These are phyloP conservation scores for Penicillium expansum DNA, from an alignment of 2,329 filamentous ascomycete genomes.

Conservation along the genomic window DNA sequence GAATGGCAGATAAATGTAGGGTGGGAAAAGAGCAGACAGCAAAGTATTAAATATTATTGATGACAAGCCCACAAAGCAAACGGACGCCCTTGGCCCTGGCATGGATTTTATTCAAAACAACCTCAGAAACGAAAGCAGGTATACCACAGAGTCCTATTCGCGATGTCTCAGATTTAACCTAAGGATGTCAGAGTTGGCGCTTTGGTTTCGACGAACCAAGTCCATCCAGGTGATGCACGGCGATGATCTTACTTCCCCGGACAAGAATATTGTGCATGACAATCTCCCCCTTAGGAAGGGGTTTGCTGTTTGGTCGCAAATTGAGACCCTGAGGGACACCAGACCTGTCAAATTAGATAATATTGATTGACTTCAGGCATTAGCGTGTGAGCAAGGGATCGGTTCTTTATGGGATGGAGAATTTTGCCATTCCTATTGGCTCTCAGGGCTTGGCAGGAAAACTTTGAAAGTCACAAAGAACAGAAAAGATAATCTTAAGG, in stretches of 20 bases:
- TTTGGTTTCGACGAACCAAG: background rate
- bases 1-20: background rate
- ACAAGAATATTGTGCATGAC: background rate
- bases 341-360: slow-evolving; percentile 19
- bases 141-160: slow-evolving; percentile 11
- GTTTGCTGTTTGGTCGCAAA: background rate
- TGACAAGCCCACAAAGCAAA: background rate
- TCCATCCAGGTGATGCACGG: background rate
- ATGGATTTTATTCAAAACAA: slow-evolving; percentile 1
- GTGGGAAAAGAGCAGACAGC: no score
- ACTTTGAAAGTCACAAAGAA: background rate
- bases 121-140: slow-evolving; percentile 1
- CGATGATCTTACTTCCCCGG: slow-evolving; percentile 4
- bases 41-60: slow-evolving; percentile 8
- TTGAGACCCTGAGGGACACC: background rate
- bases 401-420: background rate
- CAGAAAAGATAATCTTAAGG: background rate
- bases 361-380: slow-evolving; percentile 6
- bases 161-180: slow-evolving; percentile 16
- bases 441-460: background rate
- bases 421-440: background rate
- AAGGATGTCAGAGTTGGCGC: background rate
- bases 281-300: slow-evolving; percentile 5
- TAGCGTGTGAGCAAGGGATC: slow-evolving; percentile 8
- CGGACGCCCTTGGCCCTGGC: background rate